Conservation (phyloP, 768 basidiomycete species). For the Tephrocybe rancida region DNA sequence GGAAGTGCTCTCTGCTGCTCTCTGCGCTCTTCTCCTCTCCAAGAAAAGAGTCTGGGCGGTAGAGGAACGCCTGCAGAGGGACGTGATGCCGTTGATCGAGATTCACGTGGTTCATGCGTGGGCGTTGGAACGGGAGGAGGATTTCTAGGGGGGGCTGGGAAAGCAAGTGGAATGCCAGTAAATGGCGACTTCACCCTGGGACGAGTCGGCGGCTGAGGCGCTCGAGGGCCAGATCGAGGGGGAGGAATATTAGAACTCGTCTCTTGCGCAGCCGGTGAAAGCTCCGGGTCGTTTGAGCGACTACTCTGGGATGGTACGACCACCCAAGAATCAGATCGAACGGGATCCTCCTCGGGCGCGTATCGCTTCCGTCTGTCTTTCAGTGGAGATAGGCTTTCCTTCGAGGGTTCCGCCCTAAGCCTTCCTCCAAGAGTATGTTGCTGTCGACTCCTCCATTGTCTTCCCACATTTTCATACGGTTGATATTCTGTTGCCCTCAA, state of each 20-base stretch:
- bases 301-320: slow-evolving; percentile 28
- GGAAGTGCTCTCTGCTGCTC: slow-evolving; percentile 36
- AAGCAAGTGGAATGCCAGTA: slow-evolving; percentile 29
- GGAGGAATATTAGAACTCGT: slow-evolving; percentile 18
- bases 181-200: slow-evolving; percentile 35
- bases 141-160: slow-evolving; percentile 39
- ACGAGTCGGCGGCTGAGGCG: slow-evolving; percentile 30
- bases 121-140: slow-evolving; percentile 39
- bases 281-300: slow-evolving; percentile 32
- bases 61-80: slow-evolving; percentile 43
- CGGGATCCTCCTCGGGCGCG: slow-evolving; percentile 26
- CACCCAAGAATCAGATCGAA: slow-evolving; percentile 29
- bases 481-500: slow-evolving; percentile 43
- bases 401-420: slow-evolving; percentile 31
- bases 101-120: slow-evolving; percentile 35
- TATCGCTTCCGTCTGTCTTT: slow-evolving; percentile 27
- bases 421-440: slow-evolving; percentile 25
- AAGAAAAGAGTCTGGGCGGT: slow-evolving; percentile 50
- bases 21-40: slow-evolving; percentile 50
- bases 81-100: slow-evolving; percentile 33
- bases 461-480: slow-evolving; percentile 29
- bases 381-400: slow-evolving; percentile 27
- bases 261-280: slow-evolving; percentile 25
- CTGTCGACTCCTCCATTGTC: slow-evolving; percentile 33
- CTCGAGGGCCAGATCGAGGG: slow-evolving; percentile 28